Evolutionary conservation across 2,329 filamentous ascomycete species (phyloP).

Genomic region (Pseudogymnoascus sp.): DNA sequence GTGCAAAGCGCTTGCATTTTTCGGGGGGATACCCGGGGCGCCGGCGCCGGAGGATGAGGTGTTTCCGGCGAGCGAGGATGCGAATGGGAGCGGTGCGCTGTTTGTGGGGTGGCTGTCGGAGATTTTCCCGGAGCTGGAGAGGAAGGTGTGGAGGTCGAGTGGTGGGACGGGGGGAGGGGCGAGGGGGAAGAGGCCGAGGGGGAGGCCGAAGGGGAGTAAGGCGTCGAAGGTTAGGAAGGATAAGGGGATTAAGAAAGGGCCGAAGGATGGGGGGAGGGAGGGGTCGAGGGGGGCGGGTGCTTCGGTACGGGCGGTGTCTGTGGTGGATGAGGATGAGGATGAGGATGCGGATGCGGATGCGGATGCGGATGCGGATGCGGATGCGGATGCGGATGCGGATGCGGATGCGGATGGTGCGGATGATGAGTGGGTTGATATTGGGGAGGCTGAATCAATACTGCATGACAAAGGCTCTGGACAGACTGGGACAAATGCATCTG

Average conservation of each 20-base stretch:
- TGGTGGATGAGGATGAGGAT: not conserved
- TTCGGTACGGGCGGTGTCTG: not conserved
- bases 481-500: not conserved
- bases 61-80: conserved; percentile 47
- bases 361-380: conserved; percentile 25
- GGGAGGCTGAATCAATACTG: conserved; percentile 11
- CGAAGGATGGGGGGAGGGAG: conserved; percentile 15
- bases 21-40: conserved; percentile 49
- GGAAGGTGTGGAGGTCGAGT: conserved; percentile 20
- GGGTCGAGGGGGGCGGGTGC: not conserved
- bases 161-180: conserved; percentile 30
- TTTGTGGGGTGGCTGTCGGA: conserved; percentile 56
- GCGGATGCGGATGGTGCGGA: conserved; percentile 23
- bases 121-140: conserved; percentile 43
- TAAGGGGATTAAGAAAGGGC: conserved; percentile 43
- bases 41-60: conserved; percentile 40
- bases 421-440: conserved; percentile 39
- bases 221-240: conserved; percentile 36
- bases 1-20: conserved; percentile 54
- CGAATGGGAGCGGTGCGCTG: conserved; percentile 47
- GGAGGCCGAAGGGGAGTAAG: conserved; percentile 50
- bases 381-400: not conserved
- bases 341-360: conserved; percentile 13
- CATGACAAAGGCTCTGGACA: not conserved
- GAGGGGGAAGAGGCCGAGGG: conserved; percentile 37